Conservation (phyloP, 495 filamentous ascomycete species). For the Durotheca rogersii region DNA sequence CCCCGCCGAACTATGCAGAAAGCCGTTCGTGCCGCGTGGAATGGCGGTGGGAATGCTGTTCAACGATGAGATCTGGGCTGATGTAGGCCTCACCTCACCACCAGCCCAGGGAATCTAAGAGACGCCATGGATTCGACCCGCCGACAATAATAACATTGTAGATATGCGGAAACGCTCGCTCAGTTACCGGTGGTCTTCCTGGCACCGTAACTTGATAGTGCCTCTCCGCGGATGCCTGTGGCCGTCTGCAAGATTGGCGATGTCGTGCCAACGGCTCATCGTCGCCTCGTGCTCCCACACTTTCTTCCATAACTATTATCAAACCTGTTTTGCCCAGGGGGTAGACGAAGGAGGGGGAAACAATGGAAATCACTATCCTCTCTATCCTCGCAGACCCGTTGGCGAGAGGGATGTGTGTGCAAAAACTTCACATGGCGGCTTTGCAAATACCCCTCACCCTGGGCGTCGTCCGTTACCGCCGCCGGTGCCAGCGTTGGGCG, state of each 20-base stretch:
- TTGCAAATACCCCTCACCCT: too few species aligned
- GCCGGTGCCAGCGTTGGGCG: constrained; percentile 6
- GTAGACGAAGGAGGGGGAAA: not conserved
- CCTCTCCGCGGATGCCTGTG: constrained; percentile 8
- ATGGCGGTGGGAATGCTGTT: constrained; percentile 29
- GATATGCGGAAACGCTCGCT: not conserved
- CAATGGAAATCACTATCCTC: too few species aligned
- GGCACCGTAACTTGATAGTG: constrained; percentile 3
- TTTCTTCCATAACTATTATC: not conserved
- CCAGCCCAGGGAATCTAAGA: not conserved
- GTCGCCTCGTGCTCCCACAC: constrained; percentile 13
- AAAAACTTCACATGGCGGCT: not conserved
- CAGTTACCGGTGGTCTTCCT: constrained; percentile 1
- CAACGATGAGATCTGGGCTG: constrained; percentile 19
- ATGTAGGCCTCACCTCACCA: constrained; percentile 1
- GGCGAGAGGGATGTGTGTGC: not conserved
- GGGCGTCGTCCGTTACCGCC: too few species aligned
- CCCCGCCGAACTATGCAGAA: constrained; percentile 24
- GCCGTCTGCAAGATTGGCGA: constrained; percentile 37
- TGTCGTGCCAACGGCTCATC: constrained; percentile 18
- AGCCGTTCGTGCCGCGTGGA: constrained; percentile 31
- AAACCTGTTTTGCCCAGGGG: not conserved
- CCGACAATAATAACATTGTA: not conserved
- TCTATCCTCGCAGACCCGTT: too few species aligned
- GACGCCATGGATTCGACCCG: too few species aligned